A percentile compares a stretch with the other conserved stretches of the same genome.
phyloP scores from a whole-genome alignment of 1,284 basidiomycete genomes.

The Puccinia polysora region DNA sequence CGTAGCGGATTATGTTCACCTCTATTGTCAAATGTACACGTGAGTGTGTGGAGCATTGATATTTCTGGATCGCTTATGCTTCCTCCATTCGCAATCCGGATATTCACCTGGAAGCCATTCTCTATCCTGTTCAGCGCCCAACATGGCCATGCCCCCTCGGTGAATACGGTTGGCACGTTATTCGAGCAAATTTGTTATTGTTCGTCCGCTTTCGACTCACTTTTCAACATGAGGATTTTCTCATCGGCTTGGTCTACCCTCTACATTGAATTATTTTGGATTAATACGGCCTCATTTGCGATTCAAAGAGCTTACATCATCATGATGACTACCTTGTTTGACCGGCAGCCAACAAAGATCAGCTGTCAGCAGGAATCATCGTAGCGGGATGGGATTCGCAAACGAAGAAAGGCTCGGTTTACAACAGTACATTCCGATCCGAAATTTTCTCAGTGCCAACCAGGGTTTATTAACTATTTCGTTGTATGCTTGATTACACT shows the following conservation, averaged over 20 bases:
- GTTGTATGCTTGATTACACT: conserved; percentile 50
- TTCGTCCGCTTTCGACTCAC: not conserved
- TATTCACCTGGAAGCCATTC: not conserved
- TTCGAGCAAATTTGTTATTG: conserved; percentile 90
- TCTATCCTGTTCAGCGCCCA: conserved; percentile 58
- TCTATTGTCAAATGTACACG: conserved; percentile 76
- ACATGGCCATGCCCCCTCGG: conserved; percentile 66
- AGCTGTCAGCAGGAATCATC: conserved; percentile 86
- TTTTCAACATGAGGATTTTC: too few species aligned
- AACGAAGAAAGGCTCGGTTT: conserved; percentile 85
- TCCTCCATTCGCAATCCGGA: conserved; percentile 44
- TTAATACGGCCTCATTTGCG: not conserved
- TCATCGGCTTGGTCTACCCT: not conserved
- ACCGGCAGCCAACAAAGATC: conserved; percentile 50
- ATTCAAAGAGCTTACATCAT: not conserved
- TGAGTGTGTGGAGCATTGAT: conserved; percentile 50
- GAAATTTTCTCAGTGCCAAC: conserved; percentile 48
- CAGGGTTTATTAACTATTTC: conserved; percentile 49
- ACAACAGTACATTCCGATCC: conserved; percentile 61
- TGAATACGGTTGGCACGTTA: conserved; percentile 72
- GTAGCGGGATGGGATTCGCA: conserved; percentile 92
- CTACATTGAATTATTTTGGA: not conserved
- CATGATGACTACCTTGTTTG: not conserved
- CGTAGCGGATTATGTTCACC: conserved; percentile 86
- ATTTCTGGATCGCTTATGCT: too few species aligned